Percentiles rank a stretch among this genome's conserved stretches.
Evolutionary conservation across 179 eudicot genomes (phyloP).

Genomic region (Gypsophila paniculata): DNA sequence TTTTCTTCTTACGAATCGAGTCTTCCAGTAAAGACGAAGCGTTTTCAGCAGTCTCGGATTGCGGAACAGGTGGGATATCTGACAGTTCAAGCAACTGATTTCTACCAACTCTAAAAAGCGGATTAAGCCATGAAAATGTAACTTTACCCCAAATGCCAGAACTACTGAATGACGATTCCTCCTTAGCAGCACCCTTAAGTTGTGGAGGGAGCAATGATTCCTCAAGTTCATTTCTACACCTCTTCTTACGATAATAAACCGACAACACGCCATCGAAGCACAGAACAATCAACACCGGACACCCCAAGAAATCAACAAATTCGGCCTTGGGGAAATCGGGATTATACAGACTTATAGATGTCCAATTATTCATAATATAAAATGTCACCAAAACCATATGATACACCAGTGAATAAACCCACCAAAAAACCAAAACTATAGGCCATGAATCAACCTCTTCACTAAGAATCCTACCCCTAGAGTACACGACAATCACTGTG

Average conservation of each 20-base stretch:
- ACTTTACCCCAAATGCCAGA: constrained; percentile 62
- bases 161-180: constrained; percentile 30
- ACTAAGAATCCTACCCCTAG: constrained; percentile 20
- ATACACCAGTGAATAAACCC: constrained; percentile 46
- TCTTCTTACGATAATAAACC: constrained; percentile 18
- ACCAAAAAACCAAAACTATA: constrained; percentile 56
- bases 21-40: constrained; percentile 67
- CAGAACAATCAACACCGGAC: constrained; percentile 52
- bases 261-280: constrained; percentile 39
- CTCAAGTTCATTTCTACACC: constrained; percentile 30
- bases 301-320: constrained; percentile 46
- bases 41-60: constrained; percentile 56
- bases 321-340: constrained; percentile 38
- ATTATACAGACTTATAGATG: constrained; percentile 29
- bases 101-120: constrained; percentile 59
- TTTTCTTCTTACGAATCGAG: constrained; percentile 54
- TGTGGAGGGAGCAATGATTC: constrained; percentile 42
- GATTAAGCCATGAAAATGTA: constrained; percentile 78
- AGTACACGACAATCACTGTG: constrained; percentile 38
- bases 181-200: constrained; percentile 16
- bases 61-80: constrained; percentile 62
- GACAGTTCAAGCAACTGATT: constrained; percentile 46
- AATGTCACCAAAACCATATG: constrained; percentile 31
- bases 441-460: constrained; percentile 42
- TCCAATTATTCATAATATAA: constrained; percentile 32